These are phyloP conservation scores for Leccinellum albellum DNA, from an alignment of 768 basidiomycete genomes.

Conservation along the genomic window DNA sequence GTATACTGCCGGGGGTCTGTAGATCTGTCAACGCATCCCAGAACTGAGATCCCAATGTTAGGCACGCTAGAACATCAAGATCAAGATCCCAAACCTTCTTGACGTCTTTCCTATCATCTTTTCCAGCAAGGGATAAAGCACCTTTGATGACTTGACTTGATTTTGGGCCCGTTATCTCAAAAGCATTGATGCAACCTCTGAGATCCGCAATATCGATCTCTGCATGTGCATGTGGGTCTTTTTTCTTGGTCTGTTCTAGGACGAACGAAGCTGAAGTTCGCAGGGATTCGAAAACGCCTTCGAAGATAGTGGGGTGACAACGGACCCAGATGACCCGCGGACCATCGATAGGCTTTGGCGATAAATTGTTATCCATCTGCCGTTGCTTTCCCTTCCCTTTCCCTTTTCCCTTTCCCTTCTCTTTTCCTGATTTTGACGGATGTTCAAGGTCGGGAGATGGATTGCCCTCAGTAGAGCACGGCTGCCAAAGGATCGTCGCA, in stretches of 20 bases:
- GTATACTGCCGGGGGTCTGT: constrained; percentile 62
- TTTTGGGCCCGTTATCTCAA: constrained; percentile 89
- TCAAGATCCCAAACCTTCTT: constrained; percentile 42
- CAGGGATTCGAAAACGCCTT: constrained; percentile 52
- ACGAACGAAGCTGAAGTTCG: constrained; percentile 47
- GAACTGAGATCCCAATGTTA: constrained; percentile 17
- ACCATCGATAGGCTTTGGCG: constrained; percentile 3
- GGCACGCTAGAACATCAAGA: neutral
- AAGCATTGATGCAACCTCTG: constrained; percentile 66
- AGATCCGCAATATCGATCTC: constrained; percentile 70
- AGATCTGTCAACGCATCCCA: constrained; percentile 62
- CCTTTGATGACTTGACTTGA: constrained; percentile 72
- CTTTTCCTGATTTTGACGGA: constrained; percentile 8
- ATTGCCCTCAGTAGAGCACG: constrained; percentile 20
- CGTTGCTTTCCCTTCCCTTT: constrained; percentile 34
- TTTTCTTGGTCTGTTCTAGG: constrained; percentile 37
- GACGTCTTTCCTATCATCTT: constrained; percentile 53
- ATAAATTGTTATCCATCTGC: constrained; percentile 20
- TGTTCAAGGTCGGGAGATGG: neutral
- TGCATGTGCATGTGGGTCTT: constrained; percentile 16
- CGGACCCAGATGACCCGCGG: constrained; percentile 66
- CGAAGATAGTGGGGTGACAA: constrained; percentile 71
- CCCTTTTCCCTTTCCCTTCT: neutral
- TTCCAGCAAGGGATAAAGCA: constrained; percentile 47
- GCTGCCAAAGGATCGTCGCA: constrained; percentile 69